Evolutionary conservation across 352 stramenopile genomes (phyloP), one percentile per base, ranked within the genome.

Genomic region (Globisporangium okanoganense): DNA sequence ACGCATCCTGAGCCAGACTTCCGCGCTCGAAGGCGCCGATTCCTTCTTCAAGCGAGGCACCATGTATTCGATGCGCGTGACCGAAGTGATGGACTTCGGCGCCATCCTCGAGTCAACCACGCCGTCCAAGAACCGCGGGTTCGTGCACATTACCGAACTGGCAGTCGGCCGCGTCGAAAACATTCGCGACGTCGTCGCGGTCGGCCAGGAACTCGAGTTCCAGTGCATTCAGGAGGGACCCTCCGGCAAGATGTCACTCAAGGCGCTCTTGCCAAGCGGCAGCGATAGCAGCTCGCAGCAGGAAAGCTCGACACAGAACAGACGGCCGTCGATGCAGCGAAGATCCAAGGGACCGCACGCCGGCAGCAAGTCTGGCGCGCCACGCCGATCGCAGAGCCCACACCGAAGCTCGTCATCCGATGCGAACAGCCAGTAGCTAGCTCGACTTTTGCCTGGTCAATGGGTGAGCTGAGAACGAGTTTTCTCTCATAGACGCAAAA

Each of bases 121-220:
- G 49, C 79, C 91, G 29, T 64, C 92, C 36, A 73, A 77, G 27
- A 83, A 97, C 56, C 85, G 95, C 33, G 97, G 88, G 41, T 90
- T 99, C 40, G 81, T 99, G 33, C 97, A 99, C 80, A 91, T 98
- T 55, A 97, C 88, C 35, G 91, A 99, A 69, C 69, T 98, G n/a
- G 70, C 85, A 2, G 67, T 76, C 51, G 58, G 71, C 18, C 86
- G 83, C 58, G 69, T 94, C 20, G 76, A 68, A 24, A 82, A 89
- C 62, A 93, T 93, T 47, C 71, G 79, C 47, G 67, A 80, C 43
- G 55, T 77, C 8, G 57, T 95, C 25, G 73, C 82, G 24, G 69
- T 84, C 43, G 84, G 81, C 44, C 79, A 95, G 64, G 81, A 87
- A 62, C 70, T 95, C 59, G 83, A 94, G 52, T 85, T 90, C 56